Base-by-base conservation (phyloP, 1,284 basidiomycete species). In the Puccinia novopanici region DNA sequence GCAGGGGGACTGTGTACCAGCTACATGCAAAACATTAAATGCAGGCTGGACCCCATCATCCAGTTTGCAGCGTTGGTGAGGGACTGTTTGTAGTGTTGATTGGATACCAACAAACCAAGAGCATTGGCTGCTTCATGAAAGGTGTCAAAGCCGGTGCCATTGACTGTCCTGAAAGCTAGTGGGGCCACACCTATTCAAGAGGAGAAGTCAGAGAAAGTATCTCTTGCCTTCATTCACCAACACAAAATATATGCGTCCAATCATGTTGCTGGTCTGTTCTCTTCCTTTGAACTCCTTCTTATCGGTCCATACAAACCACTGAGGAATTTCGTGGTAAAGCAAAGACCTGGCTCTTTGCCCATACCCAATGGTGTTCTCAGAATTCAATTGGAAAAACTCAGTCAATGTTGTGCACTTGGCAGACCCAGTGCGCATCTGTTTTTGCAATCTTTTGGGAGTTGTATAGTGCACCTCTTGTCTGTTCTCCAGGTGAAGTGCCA, bases 341-440 rank as follows among this genome's bases (percentile, higher is more conserved):
- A 70, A 24, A 8, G 10, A 2, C 2, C 67, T 12, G 9, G 67
- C 67, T 50, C n/a, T 2, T 9, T 5, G 4, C 19, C 67, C 42
- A 3, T 5, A 8, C 9, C 67, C 67, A 19, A 70, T 50, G 3
- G 40, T 45, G 12, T 59, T 59, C 2, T 34, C 8, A 1, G 22
- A 17, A 50, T 59, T 57, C 1, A 74, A 30, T 22, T 34, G 34
- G 42, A 74, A 74, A 40, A 37, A 74, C 24, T 74, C 72, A 12
- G 72, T 74, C 6, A 74, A 50, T 1, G 72, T 74, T 12, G 72
- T 74, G 27, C 30, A 8, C 1, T 24, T 24, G 4, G 72, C 54
- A 8, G 15, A 3, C 5, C 72, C 72, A 12, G 54, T 57, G 0
- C 5, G 2, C 24, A 74, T 59, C 2, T 37, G 27, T 5, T n/a